Base-by-base conservation (phyloP, 805 yeast species). In the Nakazawaea ernobii region DNA sequence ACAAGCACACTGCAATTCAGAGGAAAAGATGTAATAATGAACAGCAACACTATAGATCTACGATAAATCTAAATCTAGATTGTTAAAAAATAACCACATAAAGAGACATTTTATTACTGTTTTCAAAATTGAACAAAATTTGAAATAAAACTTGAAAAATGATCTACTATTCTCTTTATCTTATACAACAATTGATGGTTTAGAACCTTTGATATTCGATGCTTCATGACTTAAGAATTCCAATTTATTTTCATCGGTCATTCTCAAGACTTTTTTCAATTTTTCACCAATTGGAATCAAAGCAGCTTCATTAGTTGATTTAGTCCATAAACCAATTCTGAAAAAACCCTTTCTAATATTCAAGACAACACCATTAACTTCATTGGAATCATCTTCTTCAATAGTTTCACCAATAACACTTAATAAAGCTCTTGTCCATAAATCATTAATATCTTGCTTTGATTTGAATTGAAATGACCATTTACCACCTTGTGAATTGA, bases 351-450 rank as follows among this genome's bases (percentile, higher is more conserved):
- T 84, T 76, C 97, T 86, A 60, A 86, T 82, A 66, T 87, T 88
- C 63, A 89, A 81, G 55, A 94, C 96, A 58, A 89, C 87, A 62
- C 99, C 99, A 66, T 87, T 91, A 55, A 94, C 94, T 71, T 89
- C 92, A 63, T 85, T 79, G 56, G 78, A 79, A 49, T 81, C 86
- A 55, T 80, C 82, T 54, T 79, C 82, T 63, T 86, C 94, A 57
- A 92, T 83, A 48, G 97, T 88, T 71, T 91, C 98, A 60, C 99
- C 99, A 66, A 94, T 88, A 48, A 88, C 88, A 43, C 95, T 83
- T 58, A 94, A 78, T 61, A 94, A 74, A 45, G 91, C 82, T 68
- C 95, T 75, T 62, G 89, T 81, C 99, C 98, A 94, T 62, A 88
- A 74, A 57, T 90, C 95, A 66, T 91, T 92, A 64, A 89, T 82